Evolutionary conservation across 176 grass and related monocot species (phyloP).

Genomic region (Oryza punctata): DNA sequence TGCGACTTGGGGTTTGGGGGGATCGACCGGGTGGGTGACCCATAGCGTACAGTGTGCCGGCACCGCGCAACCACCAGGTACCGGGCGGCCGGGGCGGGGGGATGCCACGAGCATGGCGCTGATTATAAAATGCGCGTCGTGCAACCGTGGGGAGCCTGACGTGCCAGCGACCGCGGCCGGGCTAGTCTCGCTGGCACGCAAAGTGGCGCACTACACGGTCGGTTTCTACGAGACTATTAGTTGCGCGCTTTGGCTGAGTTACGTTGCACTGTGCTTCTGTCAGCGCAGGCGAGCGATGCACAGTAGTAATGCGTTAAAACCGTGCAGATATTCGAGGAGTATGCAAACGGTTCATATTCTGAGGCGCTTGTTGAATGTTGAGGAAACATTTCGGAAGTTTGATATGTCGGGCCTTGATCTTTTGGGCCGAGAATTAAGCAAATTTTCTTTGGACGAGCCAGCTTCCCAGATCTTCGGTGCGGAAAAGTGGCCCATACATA

Average conservation of each 20-base stretch:
- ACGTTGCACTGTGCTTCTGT: neutral
- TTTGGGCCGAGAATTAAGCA: neutral
- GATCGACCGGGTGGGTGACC: too few relatives aligned
- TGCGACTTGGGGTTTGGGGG: too few relatives aligned
- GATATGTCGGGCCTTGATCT: neutral
- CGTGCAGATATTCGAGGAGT: too few relatives aligned
- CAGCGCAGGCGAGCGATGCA: neutral
- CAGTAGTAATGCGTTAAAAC: neutral
- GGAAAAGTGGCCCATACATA: too few relatives aligned
- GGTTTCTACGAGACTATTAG: neutral
- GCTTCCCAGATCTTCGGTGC: too few relatives aligned
- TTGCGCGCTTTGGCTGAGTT: neutral
- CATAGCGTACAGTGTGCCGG: neutral
- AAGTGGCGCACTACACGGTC: constrained; percentile 1
- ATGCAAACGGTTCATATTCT: too few relatives aligned
- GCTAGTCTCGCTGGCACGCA: constrained; percentile 37
- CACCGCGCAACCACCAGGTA: constrained; percentile 33
- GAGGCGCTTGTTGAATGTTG: neutral
- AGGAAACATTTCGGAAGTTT: neutral
- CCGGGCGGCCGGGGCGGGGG: neutral
- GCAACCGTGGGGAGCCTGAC: constrained; percentile 10
- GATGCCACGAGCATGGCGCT: neutral
- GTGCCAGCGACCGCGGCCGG: constrained; percentile 25
- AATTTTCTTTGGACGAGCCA: neutral
- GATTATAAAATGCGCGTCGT: neutral